These are phyloP conservation scores for Didymella lethalis DNA, from an alignment of 2,329 filamentous ascomycete genomes.

Conservation along the genomic window DNA sequence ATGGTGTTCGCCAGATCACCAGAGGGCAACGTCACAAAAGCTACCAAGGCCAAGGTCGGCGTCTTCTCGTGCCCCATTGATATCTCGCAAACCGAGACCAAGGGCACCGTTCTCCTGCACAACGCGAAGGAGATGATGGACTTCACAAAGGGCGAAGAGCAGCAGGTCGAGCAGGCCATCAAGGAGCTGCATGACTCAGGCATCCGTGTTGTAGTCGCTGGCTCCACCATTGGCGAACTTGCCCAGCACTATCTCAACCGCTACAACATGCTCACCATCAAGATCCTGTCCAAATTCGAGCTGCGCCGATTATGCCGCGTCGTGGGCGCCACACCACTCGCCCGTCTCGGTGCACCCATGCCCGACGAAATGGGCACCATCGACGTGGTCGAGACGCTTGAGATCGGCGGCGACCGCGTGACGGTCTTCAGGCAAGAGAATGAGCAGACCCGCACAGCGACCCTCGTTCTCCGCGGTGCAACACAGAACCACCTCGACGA, in stretches of 20 bases:
- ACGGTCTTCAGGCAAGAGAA: conserved; percentile 98
- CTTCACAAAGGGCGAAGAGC: conserved; percentile 96
- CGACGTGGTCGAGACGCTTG: conserved; percentile 93
- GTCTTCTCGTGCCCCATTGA: conserved; percentile 98
- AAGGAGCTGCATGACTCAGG: conserved; percentile 97
- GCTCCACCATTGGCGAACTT: conserved; percentile 92
- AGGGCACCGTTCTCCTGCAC: conserved; percentile 95
- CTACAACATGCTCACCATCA: conserved; percentile 94
- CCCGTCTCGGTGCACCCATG: conserved; percentile 95
- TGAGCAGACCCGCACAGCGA: conserved; percentile 90
- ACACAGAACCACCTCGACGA: conserved; percentile 99
- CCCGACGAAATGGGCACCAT: conserved; percentile 98
- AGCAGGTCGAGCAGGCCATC: conserved; percentile 86
- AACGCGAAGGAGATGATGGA: conserved; percentile 99
- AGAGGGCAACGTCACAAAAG: conserved; percentile 89
- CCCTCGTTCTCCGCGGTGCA: conserved; percentile 90
- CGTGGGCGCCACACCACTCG: conserved; percentile 94
- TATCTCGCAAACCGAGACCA: conserved; percentile 95
- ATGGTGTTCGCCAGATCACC: conserved; percentile 99
- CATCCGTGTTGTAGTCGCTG: conserved; percentile 88
- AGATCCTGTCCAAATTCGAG: conserved; percentile 98
- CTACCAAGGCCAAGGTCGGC: conserved; percentile 89
- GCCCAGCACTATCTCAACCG: conserved; percentile 98
- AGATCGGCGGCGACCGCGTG: conserved; percentile 97
- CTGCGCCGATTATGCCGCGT: conserved; percentile 93